These are phyloP conservation scores for Ceratocystis harringtonii DNA, from an alignment of 2,329 filamentous ascomycete genomes.

Conservation along the genomic window DNA sequence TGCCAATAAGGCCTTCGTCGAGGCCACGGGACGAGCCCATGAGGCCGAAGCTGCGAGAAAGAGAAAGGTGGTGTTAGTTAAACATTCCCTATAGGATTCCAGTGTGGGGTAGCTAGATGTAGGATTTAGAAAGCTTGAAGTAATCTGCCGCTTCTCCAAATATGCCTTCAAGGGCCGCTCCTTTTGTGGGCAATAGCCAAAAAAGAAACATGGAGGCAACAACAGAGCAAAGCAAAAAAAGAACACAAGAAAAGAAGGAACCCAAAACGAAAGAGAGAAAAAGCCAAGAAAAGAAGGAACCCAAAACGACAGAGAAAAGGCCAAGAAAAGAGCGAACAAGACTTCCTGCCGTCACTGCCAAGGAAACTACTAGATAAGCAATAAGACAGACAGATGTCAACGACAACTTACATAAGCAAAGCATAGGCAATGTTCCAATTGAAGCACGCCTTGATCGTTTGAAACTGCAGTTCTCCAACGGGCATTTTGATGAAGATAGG, in stretches of 20 bases:
- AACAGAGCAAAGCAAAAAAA: too few species aligned
- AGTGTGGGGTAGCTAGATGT: background rate
- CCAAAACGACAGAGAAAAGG: background rate
- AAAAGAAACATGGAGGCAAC: background rate
- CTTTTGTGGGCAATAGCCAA: background rate
- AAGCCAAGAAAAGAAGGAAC: background rate
- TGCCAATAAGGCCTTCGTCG: conserved; percentile 67
- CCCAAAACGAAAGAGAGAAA: background rate
- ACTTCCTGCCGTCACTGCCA: background rate
- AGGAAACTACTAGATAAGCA: background rate
- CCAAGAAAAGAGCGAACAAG: background rate
- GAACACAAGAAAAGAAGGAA: too few species aligned
- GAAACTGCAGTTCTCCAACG: conserved; percentile 11
- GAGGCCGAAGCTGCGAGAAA: conserved; percentile 43
- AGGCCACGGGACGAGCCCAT: conserved; percentile 64
- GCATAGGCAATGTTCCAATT: conserved; percentile 17
- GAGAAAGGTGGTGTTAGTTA: background rate
- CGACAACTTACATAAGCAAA: conserved; percentile 14
- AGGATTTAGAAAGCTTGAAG: background rate
- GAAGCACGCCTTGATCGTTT: conserved; percentile 10
- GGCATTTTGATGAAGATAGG: background rate
- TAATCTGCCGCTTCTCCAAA: background rate
- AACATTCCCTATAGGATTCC: background rate
- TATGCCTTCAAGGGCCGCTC: background rate
- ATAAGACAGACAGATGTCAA: background rate